Percentiles rank a stretch among this genome's conserved stretches.
Conservation (phyloP, 2,329 filamentous ascomycete genomes). For the Talaromyces verruculosus region DNA sequence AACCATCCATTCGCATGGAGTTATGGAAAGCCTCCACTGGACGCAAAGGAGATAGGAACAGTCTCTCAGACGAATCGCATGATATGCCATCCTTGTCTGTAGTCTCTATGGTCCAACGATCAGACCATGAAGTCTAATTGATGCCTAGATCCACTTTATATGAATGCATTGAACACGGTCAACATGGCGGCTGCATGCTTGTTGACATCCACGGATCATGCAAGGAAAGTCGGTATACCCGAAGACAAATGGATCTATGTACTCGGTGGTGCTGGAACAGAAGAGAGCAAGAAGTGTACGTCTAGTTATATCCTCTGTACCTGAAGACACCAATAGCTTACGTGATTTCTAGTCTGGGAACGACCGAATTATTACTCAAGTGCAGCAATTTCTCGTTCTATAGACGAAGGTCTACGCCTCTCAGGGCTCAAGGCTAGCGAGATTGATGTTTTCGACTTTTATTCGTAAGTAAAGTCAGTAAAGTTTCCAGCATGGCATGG, state of each 20-base stretch:
- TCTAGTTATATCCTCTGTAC: slow-evolving; percentile 11
- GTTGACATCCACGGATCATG: slow-evolving; percentile 58
- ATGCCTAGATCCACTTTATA: slow-evolving; percentile 60
- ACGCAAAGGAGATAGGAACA: slow-evolving; percentile 54
- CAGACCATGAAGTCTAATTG: neutral
- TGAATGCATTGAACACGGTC: slow-evolving; percentile 71
- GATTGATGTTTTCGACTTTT: slow-evolving; percentile 64
- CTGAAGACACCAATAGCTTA: neutral
- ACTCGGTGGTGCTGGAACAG: slow-evolving; percentile 62
- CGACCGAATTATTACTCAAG: slow-evolving; percentile 59
- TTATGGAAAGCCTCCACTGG: slow-evolving; percentile 49
- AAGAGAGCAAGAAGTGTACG: slow-evolving; percentile 58
- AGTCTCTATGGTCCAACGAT: slow-evolving; percentile 9
- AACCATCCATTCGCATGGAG: slow-evolving; percentile 59
- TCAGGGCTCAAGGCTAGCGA: slow-evolving; percentile 52
- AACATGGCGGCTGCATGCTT: slow-evolving; percentile 63
- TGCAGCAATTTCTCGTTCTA: slow-evolving; percentile 57
- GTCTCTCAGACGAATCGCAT: slow-evolving; percentile 61
- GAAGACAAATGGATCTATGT: slow-evolving; percentile 63
- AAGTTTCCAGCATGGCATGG: neutral
- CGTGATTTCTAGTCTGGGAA: slow-evolving; percentile 57
- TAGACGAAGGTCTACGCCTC: slow-evolving; percentile 54
- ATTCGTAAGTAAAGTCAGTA: slow-evolving; percentile 48
- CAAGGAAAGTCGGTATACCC: slow-evolving; percentile 56
- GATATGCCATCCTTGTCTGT: slow-evolving; percentile 66